Conservation (phyloP, 139 green algal genomes). For the Nannochloris sp. region DNA sequence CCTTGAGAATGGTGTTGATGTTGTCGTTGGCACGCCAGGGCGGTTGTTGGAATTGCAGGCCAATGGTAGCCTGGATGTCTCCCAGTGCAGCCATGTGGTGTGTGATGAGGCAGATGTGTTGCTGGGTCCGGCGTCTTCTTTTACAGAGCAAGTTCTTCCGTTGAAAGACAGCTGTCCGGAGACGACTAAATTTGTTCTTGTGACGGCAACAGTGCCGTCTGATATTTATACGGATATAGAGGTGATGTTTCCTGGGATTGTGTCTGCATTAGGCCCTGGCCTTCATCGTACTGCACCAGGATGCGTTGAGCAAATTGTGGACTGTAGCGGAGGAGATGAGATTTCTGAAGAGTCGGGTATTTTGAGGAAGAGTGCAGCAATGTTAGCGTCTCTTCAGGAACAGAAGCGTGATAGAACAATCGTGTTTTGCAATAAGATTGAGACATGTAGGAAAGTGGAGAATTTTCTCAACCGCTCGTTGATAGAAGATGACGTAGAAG, state of each 20-base stretch:
- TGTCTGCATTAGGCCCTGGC: conserved; percentile 57
- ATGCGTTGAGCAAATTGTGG: conserved; percentile 78
- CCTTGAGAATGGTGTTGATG: conserved; percentile 59
- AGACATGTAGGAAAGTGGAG: conserved; percentile 79
- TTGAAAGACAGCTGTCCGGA: conserved; percentile 31
- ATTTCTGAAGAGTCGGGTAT: conserved; percentile 64
- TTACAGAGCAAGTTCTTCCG: conserved; percentile 51
- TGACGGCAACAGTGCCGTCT: conserved; percentile 75
- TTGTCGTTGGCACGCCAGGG: conserved; percentile 71
- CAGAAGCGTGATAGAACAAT: conserved; percentile 33
- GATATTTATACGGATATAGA: conserved; percentile 43
- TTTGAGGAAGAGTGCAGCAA: conserved; percentile 62
- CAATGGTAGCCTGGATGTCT: conserved; percentile 35
- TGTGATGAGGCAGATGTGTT: conserved; percentile 87
- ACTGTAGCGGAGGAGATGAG: conserved; percentile 84
- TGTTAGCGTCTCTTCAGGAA: conserved; percentile 36
- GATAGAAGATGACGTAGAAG: conserved; percentile 10
- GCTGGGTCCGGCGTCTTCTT: conserved; percentile 45
- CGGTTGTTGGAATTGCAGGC: conserved; percentile 47
- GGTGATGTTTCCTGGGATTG: conserved; percentile 48
- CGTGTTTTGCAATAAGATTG: conserved; percentile 90
- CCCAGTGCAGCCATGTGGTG: conserved; percentile 44
- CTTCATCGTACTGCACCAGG: conserved; percentile 70
- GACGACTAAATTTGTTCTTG: conserved; percentile 50
- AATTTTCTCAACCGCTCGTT: conserved; percentile 63